phyloP scores from a whole-genome alignment of 305 asterid species.

The Caryopteris hybrid region DNA sequence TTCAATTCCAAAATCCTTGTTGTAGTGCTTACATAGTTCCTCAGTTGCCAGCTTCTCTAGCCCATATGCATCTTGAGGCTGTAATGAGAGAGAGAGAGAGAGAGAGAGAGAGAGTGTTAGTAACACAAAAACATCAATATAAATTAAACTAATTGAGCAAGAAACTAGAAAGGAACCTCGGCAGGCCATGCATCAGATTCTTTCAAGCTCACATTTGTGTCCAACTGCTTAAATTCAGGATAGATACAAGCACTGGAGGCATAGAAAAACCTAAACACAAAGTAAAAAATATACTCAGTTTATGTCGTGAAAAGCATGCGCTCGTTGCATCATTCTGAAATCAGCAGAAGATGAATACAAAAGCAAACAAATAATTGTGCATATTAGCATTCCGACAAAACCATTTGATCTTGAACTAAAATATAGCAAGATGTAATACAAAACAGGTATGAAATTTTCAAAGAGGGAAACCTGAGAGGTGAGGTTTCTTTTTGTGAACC shows the following conservation, averaged over 20 bases:
- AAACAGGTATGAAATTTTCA: neutral
- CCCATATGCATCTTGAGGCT: conserved; percentile 98
- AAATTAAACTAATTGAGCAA: neutral
- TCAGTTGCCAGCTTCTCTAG: conserved; percentile 84
- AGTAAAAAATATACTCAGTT: neutral
- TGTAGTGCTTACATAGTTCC: conserved; percentile 84
- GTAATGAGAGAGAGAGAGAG: neutral
- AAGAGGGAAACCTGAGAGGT: no score
- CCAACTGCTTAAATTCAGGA: conserved; percentile 91
- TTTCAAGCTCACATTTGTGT: conserved; percentile 90
- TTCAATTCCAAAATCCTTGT: conserved; percentile 86
- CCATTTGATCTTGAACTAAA: neutral
- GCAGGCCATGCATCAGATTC: conserved; percentile 99
- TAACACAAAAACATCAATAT: neutral
- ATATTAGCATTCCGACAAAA: neutral
- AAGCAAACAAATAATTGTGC: neutral
- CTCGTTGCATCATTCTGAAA: neutral
- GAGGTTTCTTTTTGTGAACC: neutral
- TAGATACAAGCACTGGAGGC: conserved; percentile 98
- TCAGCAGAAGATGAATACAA: neutral
- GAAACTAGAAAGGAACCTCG: conserved; percentile 45
- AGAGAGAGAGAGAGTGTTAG: neutral
- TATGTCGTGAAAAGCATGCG: neutral
- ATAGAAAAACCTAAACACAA: conserved; percentile 65
- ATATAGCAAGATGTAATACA: neutral